Percentiles rank a stretch among this genome's conserved stretches.
phyloP scores from a whole-genome alignment of 129 eudicot species.

The Gnaphalium uliginosum region DNA sequence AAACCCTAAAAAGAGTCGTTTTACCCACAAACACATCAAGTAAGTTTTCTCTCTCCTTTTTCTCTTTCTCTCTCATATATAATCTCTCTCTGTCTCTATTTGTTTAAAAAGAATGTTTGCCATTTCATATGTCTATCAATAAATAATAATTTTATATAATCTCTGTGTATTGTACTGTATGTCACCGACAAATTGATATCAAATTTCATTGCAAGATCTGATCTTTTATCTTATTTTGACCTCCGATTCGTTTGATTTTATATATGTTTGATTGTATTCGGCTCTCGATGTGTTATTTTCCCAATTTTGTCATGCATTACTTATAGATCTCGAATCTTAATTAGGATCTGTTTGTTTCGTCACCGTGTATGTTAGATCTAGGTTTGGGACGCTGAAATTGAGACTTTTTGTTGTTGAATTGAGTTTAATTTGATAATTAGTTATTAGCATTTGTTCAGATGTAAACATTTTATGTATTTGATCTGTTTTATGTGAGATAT shows the following conservation, averaged over 20 bases:
- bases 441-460: not conserved
- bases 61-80: constrained; percentile 18
- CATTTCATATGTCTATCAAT: constrained; percentile 1
- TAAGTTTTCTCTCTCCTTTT: constrained; percentile 43
- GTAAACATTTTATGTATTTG: not conserved
- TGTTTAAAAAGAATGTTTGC: constrained; percentile 7
- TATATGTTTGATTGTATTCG: not conserved
- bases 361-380: constrained; percentile 19
- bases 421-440: not conserved
- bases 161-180: not conserved
- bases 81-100: constrained; percentile 18
- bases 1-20: constrained; percentile 59
- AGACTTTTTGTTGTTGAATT: constrained; percentile 8
- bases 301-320: not conserved
- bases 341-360: constrained; percentile 6
- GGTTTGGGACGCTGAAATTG: not conserved
- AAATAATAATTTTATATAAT: no score
- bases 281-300: not conserved
- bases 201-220: constrained; percentile 15
- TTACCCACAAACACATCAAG: constrained; percentile 47
- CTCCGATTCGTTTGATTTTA: not conserved
- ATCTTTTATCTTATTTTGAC: not conserved
- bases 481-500: not conserved
- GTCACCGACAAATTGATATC: constrained; percentile 4
- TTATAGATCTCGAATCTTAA: not conserved